Evolutionary conservation across 441 rosid genomes (phyloP), one percentile per base, ranked within the genome.

Genomic region (Pelargonium cotyledonis): DNA sequence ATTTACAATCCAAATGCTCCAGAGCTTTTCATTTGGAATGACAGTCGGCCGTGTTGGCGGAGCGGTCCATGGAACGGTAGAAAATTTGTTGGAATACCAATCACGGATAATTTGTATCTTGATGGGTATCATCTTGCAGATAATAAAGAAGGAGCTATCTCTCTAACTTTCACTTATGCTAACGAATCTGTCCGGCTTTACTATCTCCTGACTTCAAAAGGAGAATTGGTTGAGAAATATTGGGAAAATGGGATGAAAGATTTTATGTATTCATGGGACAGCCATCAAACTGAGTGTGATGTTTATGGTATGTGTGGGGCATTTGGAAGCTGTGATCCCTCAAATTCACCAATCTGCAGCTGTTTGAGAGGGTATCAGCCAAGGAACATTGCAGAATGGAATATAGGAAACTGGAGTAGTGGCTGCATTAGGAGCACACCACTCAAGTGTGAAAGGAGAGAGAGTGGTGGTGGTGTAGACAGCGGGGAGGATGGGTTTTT

Each of bases 331-430:
- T 94, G 99, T 69, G 74, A 78, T 49, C 61, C n/a, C 31, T 46
- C 55, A 0, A 71, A 68, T 0, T 29, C 78, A 21, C 68, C 74
- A 6, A 83, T 65, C 16, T 91, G 99, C 68, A 78, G 72, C 15
- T 94, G 99, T 77, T 51, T 86, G 76, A 43, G 73, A 15, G 96
- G 97, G 7, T 94, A 83, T 72, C 74, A 46, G 55, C 90, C 93
- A 0, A 84, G 19, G 38, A 0, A 73, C 64, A 21, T 0, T 3
- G 78, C 73, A 41, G 77, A 78, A 29, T 93, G 95, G 88, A 78
- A 70, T 0, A 16, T 8, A 9, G 85, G 83, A n/a, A 76, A 79
- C 69, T 86, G 91, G 92, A 80, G 92, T 0, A 83, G 79, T 29
- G 99, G 99, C n/a, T 94, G 97, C 74, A 72, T 65, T 8, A 84